Evolutionary conservation across 352 stramenopile species (phyloP), one percentile per base, ranked within the genome.

Genomic region (Phytophthora parvispora): DNA sequence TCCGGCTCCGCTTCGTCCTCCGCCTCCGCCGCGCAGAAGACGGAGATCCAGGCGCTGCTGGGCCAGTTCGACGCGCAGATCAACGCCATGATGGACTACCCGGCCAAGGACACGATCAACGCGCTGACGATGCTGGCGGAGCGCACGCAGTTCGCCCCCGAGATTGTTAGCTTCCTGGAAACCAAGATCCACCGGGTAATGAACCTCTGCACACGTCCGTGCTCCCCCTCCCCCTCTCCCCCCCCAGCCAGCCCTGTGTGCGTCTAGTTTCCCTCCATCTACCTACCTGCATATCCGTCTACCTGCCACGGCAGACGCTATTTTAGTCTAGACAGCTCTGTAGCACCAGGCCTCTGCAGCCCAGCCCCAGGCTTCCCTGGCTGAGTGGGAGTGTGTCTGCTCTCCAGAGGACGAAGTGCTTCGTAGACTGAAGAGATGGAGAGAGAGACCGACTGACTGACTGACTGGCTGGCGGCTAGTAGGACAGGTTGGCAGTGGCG

Each of bases 41-140:
- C 53, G 10, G 78, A 91, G 59, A 81, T 91, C 52, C 75, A 94
- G 67, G 24, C 67, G 51, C 75, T 93, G 15, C 68, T 96, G 56
- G 72, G 65, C 47, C 83, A 95, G 70, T 97, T 96, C 56, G 87
- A 96, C 72, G 76, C 78, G 49, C 87, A 89, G 78, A 94, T 97
- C 72, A 95, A 95, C 73, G 71, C 85, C 34, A 92, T 97, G 87
- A 86, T 81, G 74, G 86, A 91, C 72, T 95, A 96, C 65, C 90
- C 90, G 10, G 90, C 90, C 38, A 96, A 97, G 53, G 86, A 94
- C 78, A 93, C 90, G 69, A 97, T 97, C 82, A 97, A 96, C 68
- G 64, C 84, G 51, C 83, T 97, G 57, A 97, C 90, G 48, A 97
- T 91, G 83, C 76, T 95, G 63, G 88, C 90, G 7, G 89, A 94